These are phyloP conservation scores for Carpinus viminea DNA, from an alignment of 306 rosid genomes.

Conservation along the genomic window DNA sequence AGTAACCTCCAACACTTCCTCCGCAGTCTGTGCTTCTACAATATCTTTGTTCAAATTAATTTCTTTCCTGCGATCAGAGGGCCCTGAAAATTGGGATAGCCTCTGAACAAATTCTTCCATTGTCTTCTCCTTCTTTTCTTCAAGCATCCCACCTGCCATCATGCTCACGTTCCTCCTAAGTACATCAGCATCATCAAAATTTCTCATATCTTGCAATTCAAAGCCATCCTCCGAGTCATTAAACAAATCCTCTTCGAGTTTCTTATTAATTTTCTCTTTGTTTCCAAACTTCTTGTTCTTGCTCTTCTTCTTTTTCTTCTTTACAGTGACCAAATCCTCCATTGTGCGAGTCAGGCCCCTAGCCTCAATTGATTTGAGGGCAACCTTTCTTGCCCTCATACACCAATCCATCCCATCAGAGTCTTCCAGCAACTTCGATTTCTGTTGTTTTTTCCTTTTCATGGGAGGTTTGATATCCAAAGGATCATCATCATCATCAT, in stretches of 20 bases:
- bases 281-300: slow-evolving; percentile 47
- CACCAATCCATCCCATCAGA: slow-evolving; percentile 88
- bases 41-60: slow-evolving; percentile 70
- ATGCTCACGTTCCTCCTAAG: slow-evolving; percentile 52
- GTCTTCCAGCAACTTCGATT: slow-evolving; percentile 52
- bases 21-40: slow-evolving; percentile 77
- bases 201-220: slow-evolving; percentile 22
- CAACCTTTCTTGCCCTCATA: slow-evolving; percentile 69
- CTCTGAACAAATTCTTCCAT: slow-evolving; percentile 60
- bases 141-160: slow-evolving; percentile 63
- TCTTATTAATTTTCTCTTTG: slow-evolving; percentile 38
- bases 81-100: slow-evolving; percentile 80
- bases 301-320: slow-evolving; percentile 56
- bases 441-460: slow-evolving; percentile 53
- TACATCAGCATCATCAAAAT: slow-evolving; percentile 30
- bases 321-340: slow-evolving; percentile 56
- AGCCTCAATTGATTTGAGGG: slow-evolving; percentile 62
- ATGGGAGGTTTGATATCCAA: slow-evolving; percentile 60
- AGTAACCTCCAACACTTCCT: slow-evolving; percentile 72
- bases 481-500: slow-evolving; percentile 40
- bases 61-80: slow-evolving; percentile 77
- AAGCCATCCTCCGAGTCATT: slow-evolving; percentile 46
- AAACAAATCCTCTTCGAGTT: slow-evolving; percentile 39
- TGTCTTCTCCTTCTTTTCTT: slow-evolving; percentile 56
- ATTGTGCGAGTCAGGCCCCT: slow-evolving; percentile 56